Base-by-base conservation (phyloP, 73 alveolate genomes). In the Paramecium sonneborni region DNA sequence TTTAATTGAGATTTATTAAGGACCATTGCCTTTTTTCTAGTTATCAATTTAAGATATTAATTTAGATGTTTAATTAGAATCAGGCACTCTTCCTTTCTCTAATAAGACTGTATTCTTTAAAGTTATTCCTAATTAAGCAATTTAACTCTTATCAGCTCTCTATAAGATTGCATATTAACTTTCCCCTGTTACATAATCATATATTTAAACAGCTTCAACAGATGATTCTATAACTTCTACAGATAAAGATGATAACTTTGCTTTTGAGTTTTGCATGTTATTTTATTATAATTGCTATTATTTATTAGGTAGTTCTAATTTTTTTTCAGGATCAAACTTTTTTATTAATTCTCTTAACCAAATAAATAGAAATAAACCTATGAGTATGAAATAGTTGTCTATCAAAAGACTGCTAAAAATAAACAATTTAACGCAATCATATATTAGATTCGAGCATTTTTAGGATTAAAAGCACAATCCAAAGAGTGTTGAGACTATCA, bases 121-220 rank as follows among this genome's bases (percentile, higher is more conserved):
- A 43, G 90, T 79, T 11, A 79, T 44, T 24, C 90, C 90, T 44
- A 79, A 79, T 24, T 79, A 79, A 20, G 76, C 28, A 11, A 79
- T 10, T 24, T 20, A 18, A 46, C 90, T 79, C 43, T 79, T 43
- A 79, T 79, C 90, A 38, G 90, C 74, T 28, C 24, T 79, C 28
- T 79, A 43, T 26, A 79, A 8, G 28, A 79, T 23, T 0, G 90
- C 90, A 79, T 79, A 79, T 37, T 79, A 39, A 18, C 90, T 79
- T 62, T 79, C 90, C 11, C 90, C 90, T 43, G 90, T 79, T 1
- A 79, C 30, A 79, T 79, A 15, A 79, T 79, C 90, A 24, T 37
- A 41, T 41, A 79, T 79, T 20, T 39, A 26, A n/a, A 79, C 90
- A 20, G 90, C 90, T 28, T 79, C 76, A 20, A 79, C 69, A 20